Evolutionary conservation across 192 early-diverging fungal species (phyloP).

Genomic region (Coemansia sp.): DNA sequence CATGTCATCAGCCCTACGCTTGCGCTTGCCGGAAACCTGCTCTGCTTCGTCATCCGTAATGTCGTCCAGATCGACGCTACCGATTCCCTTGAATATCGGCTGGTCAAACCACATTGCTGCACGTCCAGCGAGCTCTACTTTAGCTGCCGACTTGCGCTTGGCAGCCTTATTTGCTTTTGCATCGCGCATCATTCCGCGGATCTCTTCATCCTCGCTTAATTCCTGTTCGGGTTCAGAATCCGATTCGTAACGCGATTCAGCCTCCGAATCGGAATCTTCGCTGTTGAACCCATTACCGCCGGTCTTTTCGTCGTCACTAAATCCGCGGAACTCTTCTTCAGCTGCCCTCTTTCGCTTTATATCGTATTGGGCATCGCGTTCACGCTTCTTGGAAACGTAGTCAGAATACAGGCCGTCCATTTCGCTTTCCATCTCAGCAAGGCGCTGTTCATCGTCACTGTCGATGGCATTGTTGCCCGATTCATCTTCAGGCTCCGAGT

Average conservation of each 20-base stretch:
- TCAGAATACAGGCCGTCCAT: conserved; percentile 65
- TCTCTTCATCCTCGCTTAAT: conserved; percentile 44
- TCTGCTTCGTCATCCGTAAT: conserved; percentile 57
- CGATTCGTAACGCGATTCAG: conserved; percentile 13
- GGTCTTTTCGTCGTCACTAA: conserved; percentile 40
- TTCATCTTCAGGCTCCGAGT: conserved; percentile 40
- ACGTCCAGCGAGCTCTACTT: conserved; percentile 63
- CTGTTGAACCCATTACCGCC: conserved; percentile 22
- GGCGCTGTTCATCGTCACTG: conserved; percentile 51
- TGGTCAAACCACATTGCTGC: conserved; percentile 97
- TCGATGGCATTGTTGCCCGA: conserved; percentile 47
- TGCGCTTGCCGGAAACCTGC: conserved; percentile 52
- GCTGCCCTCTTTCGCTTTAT: conserved; percentile 69
- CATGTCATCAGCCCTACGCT: conserved; percentile 24
- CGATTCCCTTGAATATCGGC: conserved; percentile 75
- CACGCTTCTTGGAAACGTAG: conserved; percentile 67
- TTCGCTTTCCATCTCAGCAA: conserved; percentile 64
- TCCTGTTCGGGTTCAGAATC: conserved; percentile 43
- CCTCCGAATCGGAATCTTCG: conserved; percentile 36
- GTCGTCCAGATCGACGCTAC: conserved; percentile 55
- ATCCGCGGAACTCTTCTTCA: conserved; percentile 67
- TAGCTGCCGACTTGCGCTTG: conserved; percentile 28
- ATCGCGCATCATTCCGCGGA: conserved; percentile 40
- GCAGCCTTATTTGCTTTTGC: conserved; percentile 21
- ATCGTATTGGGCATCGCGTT: conserved; percentile 72